These are phyloP conservation scores for Glaciozyma martinii DNA, from an alignment of 768 basidiomycete species.

Conservation along the genomic window DNA sequence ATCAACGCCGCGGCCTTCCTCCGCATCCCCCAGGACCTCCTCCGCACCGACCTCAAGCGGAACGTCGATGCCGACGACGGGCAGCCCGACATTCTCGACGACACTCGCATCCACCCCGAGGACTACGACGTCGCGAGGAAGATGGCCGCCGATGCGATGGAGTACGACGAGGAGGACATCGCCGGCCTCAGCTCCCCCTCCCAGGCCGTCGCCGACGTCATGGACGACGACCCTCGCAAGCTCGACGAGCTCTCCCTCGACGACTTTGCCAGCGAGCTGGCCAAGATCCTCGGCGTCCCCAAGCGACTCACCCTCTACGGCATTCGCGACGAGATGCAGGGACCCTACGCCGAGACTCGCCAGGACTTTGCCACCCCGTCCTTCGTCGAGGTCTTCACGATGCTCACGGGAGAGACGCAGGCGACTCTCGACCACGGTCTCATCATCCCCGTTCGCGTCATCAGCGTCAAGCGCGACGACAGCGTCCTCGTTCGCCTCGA, in stretches of 20 bases:
- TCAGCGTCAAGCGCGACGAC: constrained; percentile 39
- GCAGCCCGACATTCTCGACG: constrained; percentile 79
- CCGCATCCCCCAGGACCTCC: constrained; percentile 63
- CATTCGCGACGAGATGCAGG: constrained; percentile 74
- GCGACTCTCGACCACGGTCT: constrained; percentile 67
- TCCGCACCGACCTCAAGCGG: constrained; percentile 42
- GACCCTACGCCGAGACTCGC: constrained; percentile 70
- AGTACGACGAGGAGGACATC: constrained; percentile 94
- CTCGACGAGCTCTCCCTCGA: constrained; percentile 85
- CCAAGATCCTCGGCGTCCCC: constrained; percentile 67
- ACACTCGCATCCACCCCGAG: constrained; percentile 91
- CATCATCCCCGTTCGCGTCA: constrained; percentile 51
- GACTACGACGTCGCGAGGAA: constrained; percentile 96
- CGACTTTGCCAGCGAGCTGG: constrained; percentile 89
- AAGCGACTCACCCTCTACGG: constrained; percentile 83
- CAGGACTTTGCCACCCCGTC: constrained; percentile 54
- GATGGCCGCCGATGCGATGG: constrained; percentile 95
- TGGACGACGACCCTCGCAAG: constrained; percentile 74
- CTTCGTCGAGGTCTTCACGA: constrained; percentile 77
- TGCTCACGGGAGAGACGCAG: constrained; percentile 87
- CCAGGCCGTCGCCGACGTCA: constrained; percentile 72
- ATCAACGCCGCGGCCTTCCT: constrained; percentile 88
- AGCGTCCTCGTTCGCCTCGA: constrained; percentile 62
- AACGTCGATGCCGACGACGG: constrained; percentile 58
- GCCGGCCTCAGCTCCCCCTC: constrained; percentile 71